Base-by-base conservation (phyloP, 169 alveolate genomes). In the Eimeria maxima region DNA sequence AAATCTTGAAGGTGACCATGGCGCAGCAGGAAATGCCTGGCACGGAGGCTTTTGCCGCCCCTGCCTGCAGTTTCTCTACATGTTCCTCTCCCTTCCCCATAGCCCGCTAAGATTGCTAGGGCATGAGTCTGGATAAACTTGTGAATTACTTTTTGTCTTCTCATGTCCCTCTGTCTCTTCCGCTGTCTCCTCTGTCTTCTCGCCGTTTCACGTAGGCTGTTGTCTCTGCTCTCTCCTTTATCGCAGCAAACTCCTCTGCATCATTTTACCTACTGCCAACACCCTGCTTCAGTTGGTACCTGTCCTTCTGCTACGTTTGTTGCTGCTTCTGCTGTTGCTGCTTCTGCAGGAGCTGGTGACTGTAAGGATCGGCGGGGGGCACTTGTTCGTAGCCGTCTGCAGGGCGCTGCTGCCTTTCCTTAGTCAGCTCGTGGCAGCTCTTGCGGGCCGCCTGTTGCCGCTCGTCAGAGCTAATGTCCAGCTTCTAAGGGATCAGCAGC, bases 291-390 rank as follows among this genome's bases (percentile, higher is more conserved):
- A 16, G 81, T 22, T n/a, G 44, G 67, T 42, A 65, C 89, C 20
- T 44, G 10, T 3, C 45, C 20, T 78, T 44, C 89, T 78, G 63
- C 65, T 45, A 13, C 89, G 44, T 16, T 45, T 50, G 42, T 38
- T 22, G 81, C 13, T 29, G 50, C 53, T 24, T 63, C 38, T 13
- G 63, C 86, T 44, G 38, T 22, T 47, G 42, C 44, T 55, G 74
- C 33, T 55, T 55, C 73, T 53, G 73, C 91, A 83, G 91, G 91
- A 53, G 73, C 73, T 83, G 33, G 73, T 83, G 71, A 83, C 91
- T 45, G 91, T 83, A 55, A 50, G 71, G 74, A 83, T 83, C 20
- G 71, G 91, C 8, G 47, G 73, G 50, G 53, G 73, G 47, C 91
- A 83, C 55, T 16, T 83, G 91, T 83, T 83, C 53, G 29, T 38